Percentiles rank a stretch among this genome's conserved stretches.
Evolutionary conservation across 2,329 filamentous ascomycete genomes (phyloP).

Genomic region (Paracoccidioides brasiliensis): DNA sequence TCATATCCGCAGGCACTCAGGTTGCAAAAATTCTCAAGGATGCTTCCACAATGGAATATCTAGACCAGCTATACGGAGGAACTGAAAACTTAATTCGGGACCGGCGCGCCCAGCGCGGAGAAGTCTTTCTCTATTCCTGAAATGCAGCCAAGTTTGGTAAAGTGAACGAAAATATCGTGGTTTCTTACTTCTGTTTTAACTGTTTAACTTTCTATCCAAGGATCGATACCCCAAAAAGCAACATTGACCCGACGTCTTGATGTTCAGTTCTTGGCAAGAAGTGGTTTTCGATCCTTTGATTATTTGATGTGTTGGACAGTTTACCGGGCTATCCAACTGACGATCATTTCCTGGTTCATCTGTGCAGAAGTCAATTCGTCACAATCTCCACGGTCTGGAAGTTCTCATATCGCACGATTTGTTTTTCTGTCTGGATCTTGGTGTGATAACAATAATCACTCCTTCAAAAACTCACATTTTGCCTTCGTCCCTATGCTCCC

Average conservation of each 20-base stretch:
- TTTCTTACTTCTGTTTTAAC: neutral
- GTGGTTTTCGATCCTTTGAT: neutral
- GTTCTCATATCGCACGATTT: too few species aligned
- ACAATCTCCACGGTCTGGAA: too few species aligned
- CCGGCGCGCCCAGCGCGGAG: slow-evolving; percentile 33
- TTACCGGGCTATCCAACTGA: too few species aligned
- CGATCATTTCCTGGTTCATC: too few species aligned
- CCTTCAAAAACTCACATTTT: neutral
- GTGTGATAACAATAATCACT: neutral
- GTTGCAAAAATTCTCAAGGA: slow-evolving; percentile 81
- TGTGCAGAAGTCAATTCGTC: too few species aligned
- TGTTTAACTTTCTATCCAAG: neutral
- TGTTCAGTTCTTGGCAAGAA: neutral
- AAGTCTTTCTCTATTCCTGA: slow-evolving; percentile 19
- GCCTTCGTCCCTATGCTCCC: neutral
- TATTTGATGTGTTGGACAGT: neutral
- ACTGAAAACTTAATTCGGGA: slow-evolving; percentile 70
- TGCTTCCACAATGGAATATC: slow-evolving; percentile 66
- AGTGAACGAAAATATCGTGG: neutral
- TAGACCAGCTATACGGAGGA: slow-evolving; percentile 68
- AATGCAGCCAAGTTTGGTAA: neutral
- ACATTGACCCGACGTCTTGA: neutral
- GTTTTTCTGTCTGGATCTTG: too few species aligned
- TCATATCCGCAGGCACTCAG: slow-evolving; percentile 76
- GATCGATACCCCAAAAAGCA: neutral